Evolutionary conservation across 306 rosid species (phyloP).

Genomic region (Crotalaria pallida): DNA sequence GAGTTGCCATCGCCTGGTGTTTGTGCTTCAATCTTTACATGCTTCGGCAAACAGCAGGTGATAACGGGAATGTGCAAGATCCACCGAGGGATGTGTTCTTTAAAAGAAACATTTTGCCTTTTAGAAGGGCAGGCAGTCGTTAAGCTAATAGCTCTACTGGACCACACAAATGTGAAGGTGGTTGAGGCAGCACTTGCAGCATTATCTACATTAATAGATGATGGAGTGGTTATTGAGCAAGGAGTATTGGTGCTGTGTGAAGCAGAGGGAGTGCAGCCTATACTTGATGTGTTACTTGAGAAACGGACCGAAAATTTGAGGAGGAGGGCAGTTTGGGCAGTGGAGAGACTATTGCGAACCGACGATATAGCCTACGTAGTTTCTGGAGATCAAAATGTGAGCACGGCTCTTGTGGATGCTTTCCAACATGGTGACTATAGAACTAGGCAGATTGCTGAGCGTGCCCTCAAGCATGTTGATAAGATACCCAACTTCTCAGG

Average conservation of each 20-base stretch:
- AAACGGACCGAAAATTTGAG: slow-evolving; percentile 72
- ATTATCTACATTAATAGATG: slow-evolving; percentile 75
- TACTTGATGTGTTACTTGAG: slow-evolving; percentile 76
- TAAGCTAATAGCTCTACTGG: slow-evolving; percentile 80
- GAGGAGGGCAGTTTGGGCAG: slow-evolving; percentile 93
- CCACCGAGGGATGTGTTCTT: slow-evolving; percentile 75
- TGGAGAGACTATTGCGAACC: slow-evolving; percentile 79
- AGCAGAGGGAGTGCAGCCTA: slow-evolving; percentile 70
- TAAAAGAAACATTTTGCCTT: slow-evolving; percentile 82
- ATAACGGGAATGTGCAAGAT: slow-evolving; percentile 70
- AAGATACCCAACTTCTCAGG: slow-evolving; percentile 98
- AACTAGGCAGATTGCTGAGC: slow-evolving; percentile 93
- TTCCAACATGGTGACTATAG: slow-evolving; percentile 92
- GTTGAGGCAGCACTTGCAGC: slow-evolving; percentile 97
- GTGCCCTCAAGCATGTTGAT: slow-evolving; percentile 89
- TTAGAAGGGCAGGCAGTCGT: slow-evolving; percentile 71
- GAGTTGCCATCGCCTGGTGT: slow-evolving; percentile 54
- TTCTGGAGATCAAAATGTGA: slow-evolving; percentile 78
- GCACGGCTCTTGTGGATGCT: slow-evolving; percentile 95
- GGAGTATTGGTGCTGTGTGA: slow-evolving; percentile 73
- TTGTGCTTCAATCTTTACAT: slow-evolving; percentile 71
- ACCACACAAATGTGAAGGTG: slow-evolving; percentile 84
- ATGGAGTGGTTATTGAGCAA: slow-evolving; percentile 76
- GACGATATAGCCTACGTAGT: slow-evolving; percentile 75
- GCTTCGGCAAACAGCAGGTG: slow-evolving; percentile 55